Evolutionary conservation across 176 grass and related monocot genomes (phyloP).

Genomic region (Ananas comosus): DNA sequence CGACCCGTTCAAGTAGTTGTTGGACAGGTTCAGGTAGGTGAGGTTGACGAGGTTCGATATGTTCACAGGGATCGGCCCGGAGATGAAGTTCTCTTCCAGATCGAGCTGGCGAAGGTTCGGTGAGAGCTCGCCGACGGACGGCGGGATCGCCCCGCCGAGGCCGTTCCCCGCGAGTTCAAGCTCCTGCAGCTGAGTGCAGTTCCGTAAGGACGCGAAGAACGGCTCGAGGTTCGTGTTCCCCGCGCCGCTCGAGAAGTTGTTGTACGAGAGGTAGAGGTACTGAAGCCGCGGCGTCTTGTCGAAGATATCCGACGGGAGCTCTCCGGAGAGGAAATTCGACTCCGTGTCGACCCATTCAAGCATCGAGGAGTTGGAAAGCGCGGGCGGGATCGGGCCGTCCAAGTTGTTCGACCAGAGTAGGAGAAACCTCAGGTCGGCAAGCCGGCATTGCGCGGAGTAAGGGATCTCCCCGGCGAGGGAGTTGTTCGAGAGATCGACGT

Average conservation of each 20-base stretch:
- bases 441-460: slow-evolving; percentile 28
- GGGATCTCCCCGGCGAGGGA: slow-evolving; percentile 51
- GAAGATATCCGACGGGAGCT: slow-evolving; percentile 50
- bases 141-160: slow-evolving; percentile 43
- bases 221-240: slow-evolving; percentile 52
- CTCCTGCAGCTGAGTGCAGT: slow-evolving; percentile 57
- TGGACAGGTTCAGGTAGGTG: slow-evolving; percentile 47
- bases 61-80: slow-evolving; percentile 60
- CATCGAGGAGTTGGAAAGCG: slow-evolving; percentile 75
- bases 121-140: slow-evolving; percentile 44
- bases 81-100: slow-evolving; percentile 71
- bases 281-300: slow-evolving; percentile 42
- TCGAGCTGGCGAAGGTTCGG: slow-evolving; percentile 47
- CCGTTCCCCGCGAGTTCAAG: slow-evolving; percentile 62
- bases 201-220: slow-evolving; percentile 74
- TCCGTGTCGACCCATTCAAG: slow-evolving; percentile 72
- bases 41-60: slow-evolving; percentile 57
- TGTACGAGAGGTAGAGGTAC: slow-evolving; percentile 64
- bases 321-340: slow-evolving; percentile 49
- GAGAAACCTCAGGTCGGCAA: slow-evolving; percentile 57
- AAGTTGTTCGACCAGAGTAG: slow-evolving; percentile 82
- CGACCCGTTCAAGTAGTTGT: slow-evolving; percentile 62
- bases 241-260: slow-evolving; percentile 38
- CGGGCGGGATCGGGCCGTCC: slow-evolving; percentile 33
- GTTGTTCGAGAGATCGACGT: slow-evolving; percentile 64